phyloP scores from a whole-genome alignment of 441 rosid genomes.

The Jatropha multifida region DNA sequence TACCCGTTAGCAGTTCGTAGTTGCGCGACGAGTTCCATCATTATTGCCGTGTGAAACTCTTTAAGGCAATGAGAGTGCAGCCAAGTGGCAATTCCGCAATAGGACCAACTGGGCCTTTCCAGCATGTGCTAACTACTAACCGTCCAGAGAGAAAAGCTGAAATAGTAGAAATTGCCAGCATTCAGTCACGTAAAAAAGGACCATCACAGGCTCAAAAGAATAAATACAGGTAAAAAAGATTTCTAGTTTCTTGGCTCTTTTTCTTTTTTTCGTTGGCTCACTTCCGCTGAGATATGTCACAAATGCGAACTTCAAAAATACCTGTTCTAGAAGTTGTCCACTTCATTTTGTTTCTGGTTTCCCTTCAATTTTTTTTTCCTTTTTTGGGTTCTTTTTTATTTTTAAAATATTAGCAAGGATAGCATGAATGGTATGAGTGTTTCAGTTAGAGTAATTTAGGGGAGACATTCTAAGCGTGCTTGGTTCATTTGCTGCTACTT shows the following conservation, averaged over 20 bases:
- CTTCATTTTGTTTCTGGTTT: slow-evolving; percentile 22
- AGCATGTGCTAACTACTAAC: neutral
- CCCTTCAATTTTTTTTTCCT: slow-evolving; percentile 15
- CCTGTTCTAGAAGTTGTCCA: neutral
- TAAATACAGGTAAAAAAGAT: neutral
- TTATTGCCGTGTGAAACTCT: too few species aligned
- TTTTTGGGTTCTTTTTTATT: neutral
- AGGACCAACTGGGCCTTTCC: neutral
- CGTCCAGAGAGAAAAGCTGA: neutral
- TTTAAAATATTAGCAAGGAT: neutral
- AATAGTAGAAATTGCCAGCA: neutral
- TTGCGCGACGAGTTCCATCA: too few species aligned
- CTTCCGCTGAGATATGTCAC: too few species aligned
- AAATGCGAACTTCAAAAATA: neutral
- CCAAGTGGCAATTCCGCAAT: neutral
- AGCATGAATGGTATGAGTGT: slow-evolving; percentile 24
- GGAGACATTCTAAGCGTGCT: slow-evolving; percentile 2
- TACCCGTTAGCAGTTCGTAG: too few species aligned
- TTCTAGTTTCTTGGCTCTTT: too few species aligned
- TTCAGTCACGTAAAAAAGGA: neutral
- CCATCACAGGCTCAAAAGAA: neutral
- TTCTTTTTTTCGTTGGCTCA: too few species aligned
- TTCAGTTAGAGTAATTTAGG: slow-evolving; percentile 6
- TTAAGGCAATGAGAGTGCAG: neutral
- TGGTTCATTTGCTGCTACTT: neutral